A percentile compares a stretch with the other conserved stretches of the same genome.
Conservation (phyloP, 768 basidiomycete species). For the Jaapia argillacea region DNA sequence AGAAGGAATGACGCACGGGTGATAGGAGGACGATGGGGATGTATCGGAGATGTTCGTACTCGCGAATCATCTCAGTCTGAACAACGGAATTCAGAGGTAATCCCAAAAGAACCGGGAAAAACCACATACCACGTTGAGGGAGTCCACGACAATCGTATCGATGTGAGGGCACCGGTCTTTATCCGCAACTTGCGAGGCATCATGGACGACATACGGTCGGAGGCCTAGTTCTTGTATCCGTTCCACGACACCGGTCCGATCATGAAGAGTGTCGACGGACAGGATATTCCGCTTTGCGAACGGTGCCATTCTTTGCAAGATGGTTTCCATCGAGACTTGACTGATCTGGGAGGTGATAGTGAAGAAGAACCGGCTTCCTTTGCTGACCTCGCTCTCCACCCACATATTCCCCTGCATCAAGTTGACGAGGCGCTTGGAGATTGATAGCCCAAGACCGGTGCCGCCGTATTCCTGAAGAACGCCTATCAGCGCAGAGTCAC, state of each 20-base stretch:
- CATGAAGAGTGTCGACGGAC: conserved; percentile 80
- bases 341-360: conserved; percentile 85
- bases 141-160: conserved; percentile 94
- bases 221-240: conserved; percentile 75
- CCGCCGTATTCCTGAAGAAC: conserved; percentile 85
- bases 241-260: conserved; percentile 65
- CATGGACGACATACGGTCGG: conserved; percentile 63
- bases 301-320: conserved; percentile 71
- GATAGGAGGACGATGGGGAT: conserved; percentile 91
- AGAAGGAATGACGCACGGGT: conserved; percentile 30
- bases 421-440: conserved; percentile 92
- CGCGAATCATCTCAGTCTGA: conserved; percentile 83
- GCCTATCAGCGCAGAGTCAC: neutral
- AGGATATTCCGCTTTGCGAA: conserved; percentile 85
- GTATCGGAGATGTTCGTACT: conserved; percentile 90
- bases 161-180: conserved; percentile 80
- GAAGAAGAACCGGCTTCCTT: conserved; percentile 95
- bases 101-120: conserved; percentile 7
- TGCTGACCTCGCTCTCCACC: conserved; percentile 92
- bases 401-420: conserved; percentile 99
- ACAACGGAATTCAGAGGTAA: neutral
- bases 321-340: conserved; percentile 62
- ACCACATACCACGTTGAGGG: conserved; percentile 62
- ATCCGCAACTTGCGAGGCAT: conserved; percentile 72
- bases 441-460: conserved; percentile 91